phyloP scores from a whole-genome alignment of 202 grass and related monocot genomes.

The Eragrostis tef region DNA sequence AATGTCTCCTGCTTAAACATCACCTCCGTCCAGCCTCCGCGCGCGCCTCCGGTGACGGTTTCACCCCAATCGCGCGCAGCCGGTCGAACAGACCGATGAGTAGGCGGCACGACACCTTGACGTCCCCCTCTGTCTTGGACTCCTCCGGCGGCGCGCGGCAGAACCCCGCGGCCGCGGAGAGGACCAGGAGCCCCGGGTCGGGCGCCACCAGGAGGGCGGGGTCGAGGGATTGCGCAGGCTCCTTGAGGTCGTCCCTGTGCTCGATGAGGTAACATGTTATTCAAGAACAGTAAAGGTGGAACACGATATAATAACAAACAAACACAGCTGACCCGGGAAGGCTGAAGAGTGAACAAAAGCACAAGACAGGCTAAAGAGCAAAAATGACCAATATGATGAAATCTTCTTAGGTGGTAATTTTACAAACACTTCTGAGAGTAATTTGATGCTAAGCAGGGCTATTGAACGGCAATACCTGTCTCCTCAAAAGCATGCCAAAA shows the following conservation, averaged over 20 bases:
- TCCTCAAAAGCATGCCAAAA: neutral
- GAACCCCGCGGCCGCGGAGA: slow-evolving; percentile 53
- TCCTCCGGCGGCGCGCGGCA: slow-evolving; percentile 28
- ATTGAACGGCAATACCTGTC: neutral
- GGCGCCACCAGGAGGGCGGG: slow-evolving; percentile 53
- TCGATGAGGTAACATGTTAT: slow-evolving; percentile 43
- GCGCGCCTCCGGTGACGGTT: slow-evolving; percentile 47
- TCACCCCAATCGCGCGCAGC: slow-evolving; percentile 44
- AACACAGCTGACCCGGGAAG: neutral
- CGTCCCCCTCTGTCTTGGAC: slow-evolving; percentile 1
- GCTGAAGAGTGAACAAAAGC: slow-evolving; percentile 4
- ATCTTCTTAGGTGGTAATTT: neutral
- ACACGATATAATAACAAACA: slow-evolving; percentile 25
- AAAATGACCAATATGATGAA: neutral
- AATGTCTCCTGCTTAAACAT: slow-evolving; percentile 50
- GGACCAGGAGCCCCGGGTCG: slow-evolving; percentile 49
- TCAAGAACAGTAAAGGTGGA: neutral
- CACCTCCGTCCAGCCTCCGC: slow-evolving; percentile 45
- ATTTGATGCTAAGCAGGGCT: slow-evolving; percentile 10
- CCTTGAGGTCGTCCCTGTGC: slow-evolving; percentile 46
- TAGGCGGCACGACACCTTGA: slow-evolving; percentile 49
- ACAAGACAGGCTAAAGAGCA: slow-evolving; percentile 5
- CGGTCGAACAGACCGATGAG: slow-evolving; percentile 48
- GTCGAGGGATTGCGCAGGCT: slow-evolving; percentile 33
- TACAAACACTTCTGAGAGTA: slow-evolving; percentile 6